Conservation (phyloP, 2,329 filamentous ascomycete species). For the Knoxdaviesia capensis region DNA sequence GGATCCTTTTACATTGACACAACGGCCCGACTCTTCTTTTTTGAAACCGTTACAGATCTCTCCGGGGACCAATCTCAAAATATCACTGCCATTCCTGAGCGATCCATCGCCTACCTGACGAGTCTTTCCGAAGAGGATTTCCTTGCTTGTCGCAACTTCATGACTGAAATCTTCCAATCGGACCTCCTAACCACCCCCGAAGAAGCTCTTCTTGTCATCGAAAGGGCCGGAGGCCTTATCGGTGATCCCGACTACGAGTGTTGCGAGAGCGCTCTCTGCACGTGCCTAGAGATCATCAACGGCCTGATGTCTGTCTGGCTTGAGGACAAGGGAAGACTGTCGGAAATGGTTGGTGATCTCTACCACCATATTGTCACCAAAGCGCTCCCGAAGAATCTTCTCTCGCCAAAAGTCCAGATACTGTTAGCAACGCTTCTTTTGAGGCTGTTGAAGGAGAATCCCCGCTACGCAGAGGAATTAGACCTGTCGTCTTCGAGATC, state of each 20-base stretch:
- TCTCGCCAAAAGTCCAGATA: conserved; percentile 50
- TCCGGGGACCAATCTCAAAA: conserved; percentile 13
- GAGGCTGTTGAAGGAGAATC: conserved; percentile 43
- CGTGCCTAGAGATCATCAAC: conserved; percentile 48
- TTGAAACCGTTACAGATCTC: conserved; percentile 15
- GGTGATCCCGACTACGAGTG: conserved; percentile 41
- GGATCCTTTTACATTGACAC: conserved; percentile 28
- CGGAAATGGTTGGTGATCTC: conserved; percentile 49
- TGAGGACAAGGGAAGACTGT: conserved; percentile 35
- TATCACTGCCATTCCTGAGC: conserved; percentile 19
- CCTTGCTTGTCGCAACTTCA: conserved; percentile 25
- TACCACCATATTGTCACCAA: conserved; percentile 59
- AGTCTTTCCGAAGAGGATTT: conserved; percentile 30
- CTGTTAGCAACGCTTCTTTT: conserved; percentile 49
- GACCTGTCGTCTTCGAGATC: conserved; percentile 42
- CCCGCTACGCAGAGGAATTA: conserved; percentile 42
- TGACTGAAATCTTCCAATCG: conserved; percentile 31
- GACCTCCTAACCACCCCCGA: conserved; percentile 28
- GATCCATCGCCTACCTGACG: conserved; percentile 29
- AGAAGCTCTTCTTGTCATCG: conserved; percentile 25
- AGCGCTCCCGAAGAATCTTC: conserved; percentile 43
- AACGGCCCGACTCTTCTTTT: conserved; percentile 21
- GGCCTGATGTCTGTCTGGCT: conserved; percentile 45
- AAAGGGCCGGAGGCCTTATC: conserved; percentile 30
- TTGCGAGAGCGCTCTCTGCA: conserved; percentile 52